Evolutionary conservation across 2,329 filamentous ascomycete genomes (phyloP).

Genomic region (Sporothrix brasiliensis): DNA sequence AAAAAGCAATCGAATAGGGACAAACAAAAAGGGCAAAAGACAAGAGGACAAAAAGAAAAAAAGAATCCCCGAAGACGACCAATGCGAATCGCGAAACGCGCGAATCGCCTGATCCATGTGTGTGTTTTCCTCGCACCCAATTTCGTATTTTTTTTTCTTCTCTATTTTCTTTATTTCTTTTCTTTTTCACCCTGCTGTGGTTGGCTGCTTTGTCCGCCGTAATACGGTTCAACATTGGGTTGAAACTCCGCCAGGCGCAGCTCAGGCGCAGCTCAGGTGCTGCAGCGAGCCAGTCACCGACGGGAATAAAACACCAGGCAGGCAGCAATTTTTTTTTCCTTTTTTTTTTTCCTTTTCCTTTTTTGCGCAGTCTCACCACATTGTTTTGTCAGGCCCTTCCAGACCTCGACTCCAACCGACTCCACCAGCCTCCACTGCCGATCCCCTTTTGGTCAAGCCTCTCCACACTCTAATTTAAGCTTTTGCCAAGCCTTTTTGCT

Average conservation of each 20-base stretch:
- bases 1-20: too few species aligned
- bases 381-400: neutral
- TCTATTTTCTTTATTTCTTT: neutral
- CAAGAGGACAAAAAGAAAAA: neutral
- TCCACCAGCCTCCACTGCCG: slow-evolving; percentile 3
- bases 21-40: neutral
- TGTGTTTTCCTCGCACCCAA: too few species aligned
- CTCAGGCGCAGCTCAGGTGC: neutral
- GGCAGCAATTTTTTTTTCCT: neutral
- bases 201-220: neutral
- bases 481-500: slow-evolving; percentile 22
- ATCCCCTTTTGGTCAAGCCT: slow-evolving; percentile 15
- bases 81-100: slow-evolving; percentile 8
- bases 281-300: too few species aligned
- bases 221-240: slow-evolving; percentile 20
- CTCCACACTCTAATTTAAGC: slow-evolving; percentile 16
- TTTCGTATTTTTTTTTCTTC: neutral
- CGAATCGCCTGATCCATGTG: neutral
- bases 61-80: neutral
- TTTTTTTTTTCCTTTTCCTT: too few species aligned
- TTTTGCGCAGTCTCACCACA: too few species aligned
- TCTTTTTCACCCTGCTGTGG: too few species aligned
- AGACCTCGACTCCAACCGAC: slow-evolving; percentile 1
- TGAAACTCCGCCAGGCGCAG: slow-evolving; percentile 23
- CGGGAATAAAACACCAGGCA: neutral